Percentiles rank a stretch among this genome's conserved stretches.
phyloP scores from a whole-genome alignment of 208 protist species.

The Trypanosoma rangeli region DNA sequence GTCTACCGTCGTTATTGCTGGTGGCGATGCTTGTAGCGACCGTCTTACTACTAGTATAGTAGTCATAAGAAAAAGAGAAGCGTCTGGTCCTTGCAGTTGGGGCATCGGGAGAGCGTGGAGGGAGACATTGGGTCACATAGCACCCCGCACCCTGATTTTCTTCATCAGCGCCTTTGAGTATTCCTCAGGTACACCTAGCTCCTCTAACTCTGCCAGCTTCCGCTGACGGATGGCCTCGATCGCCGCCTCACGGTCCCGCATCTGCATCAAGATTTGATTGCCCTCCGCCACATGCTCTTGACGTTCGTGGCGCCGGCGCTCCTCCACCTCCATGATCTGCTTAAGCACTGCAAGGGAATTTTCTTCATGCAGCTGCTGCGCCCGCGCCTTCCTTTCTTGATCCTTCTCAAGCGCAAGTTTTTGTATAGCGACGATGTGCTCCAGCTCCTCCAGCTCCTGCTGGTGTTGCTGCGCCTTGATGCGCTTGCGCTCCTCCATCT shows the following conservation, averaged over 20 bases:
- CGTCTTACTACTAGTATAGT: too few relatives aligned
- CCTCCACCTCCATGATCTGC: conserved; percentile 92
- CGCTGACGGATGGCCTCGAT: conserved; percentile 86
- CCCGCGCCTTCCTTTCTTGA: conserved; percentile 48
- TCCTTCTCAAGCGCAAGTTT: conserved; percentile 80
- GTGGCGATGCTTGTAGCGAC: too few relatives aligned
- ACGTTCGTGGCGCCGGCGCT: conserved; percentile 76
- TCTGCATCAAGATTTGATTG: conserved; percentile 60
- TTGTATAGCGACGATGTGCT: conserved; percentile 84
- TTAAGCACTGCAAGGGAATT: conserved; percentile 82
- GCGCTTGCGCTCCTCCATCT: conserved; percentile 80
- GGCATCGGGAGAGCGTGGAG: neutral
- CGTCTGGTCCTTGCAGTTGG: neutral
- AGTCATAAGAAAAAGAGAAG: too few relatives aligned
- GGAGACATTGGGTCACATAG: neutral
- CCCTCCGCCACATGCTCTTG: conserved; percentile 93
- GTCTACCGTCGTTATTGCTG: neutral
- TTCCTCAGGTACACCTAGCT: conserved; percentile 76
- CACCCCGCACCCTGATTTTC: conserved; percentile 37
- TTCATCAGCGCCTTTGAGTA: conserved; percentile 70
- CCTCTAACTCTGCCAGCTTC: conserved; percentile 78
- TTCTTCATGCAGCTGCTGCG: conserved; percentile 67
- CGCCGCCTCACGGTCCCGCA: conserved; percentile 74
- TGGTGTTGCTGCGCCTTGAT: conserved; percentile 52
- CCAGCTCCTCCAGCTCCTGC: conserved; percentile 84